Conservation (phyloP, 805 yeast species). For the Priceomyces fermenticarens region DNA sequence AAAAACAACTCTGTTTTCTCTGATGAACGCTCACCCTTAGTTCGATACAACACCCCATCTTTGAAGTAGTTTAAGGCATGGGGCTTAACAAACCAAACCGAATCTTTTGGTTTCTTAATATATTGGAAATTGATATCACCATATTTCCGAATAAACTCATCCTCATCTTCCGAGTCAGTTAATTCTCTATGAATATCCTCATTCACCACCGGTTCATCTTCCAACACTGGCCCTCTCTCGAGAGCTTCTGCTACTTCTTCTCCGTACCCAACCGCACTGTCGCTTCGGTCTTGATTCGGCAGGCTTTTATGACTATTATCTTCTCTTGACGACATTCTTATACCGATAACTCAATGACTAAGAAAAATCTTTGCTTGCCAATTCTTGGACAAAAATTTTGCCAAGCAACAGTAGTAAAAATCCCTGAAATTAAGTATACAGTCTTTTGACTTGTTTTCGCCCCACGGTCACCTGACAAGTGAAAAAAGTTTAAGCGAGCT, state of each 20-base stretch:
- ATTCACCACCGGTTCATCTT: background rate
- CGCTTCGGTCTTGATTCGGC: background rate
- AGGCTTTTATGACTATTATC: background rate
- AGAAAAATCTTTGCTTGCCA: too few relatives aligned
- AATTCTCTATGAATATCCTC: slow-evolving; percentile 7
- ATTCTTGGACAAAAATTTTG: too few relatives aligned
- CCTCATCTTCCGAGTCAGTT: slow-evolving; percentile 32
- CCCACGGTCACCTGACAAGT: too few relatives aligned
- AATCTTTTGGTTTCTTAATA: slow-evolving; percentile 39
- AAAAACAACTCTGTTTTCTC: slow-evolving; percentile 55
- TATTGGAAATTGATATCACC: slow-evolving; percentile 49
- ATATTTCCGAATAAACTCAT: slow-evolving; percentile 45
- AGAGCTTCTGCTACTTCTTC: background rate
- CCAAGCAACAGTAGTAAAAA: too few relatives aligned
- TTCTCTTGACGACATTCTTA: too few relatives aligned
- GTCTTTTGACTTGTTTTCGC: too few relatives aligned
- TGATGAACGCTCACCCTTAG: slow-evolving; percentile 52
- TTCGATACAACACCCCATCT: slow-evolving; percentile 53
- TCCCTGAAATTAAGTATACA: too few relatives aligned
- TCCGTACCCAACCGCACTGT: background rate
- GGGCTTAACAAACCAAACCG: slow-evolving; percentile 46
- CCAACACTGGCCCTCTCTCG: background rate
- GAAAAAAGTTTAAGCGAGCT: too few relatives aligned
- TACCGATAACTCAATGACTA: too few relatives aligned
- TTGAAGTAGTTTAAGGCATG: slow-evolving; percentile 61